phyloP scores from a whole-genome alignment of 2,329 filamentous ascomycete genomes.

The Elsinoe necatrix region DNA sequence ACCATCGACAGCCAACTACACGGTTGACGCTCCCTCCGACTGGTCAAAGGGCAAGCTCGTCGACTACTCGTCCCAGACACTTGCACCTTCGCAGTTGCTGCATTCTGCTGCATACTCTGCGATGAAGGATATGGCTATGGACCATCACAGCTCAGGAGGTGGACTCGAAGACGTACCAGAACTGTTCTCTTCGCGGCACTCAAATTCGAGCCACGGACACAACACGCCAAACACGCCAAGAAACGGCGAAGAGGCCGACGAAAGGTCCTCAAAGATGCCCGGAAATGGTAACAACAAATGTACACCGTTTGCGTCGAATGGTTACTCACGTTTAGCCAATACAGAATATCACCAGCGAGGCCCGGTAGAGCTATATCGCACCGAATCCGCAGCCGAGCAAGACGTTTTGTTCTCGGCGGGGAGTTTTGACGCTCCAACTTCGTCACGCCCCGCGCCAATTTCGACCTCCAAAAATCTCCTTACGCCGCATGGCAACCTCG shows the following conservation, averaged over 20 bases:
- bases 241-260: conserved; percentile 45
- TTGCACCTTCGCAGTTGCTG: conserved; percentile 23
- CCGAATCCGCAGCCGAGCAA: conserved; percentile 74
- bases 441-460: conserved; percentile 53
- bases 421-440: conserved; percentile 51
- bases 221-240: conserved; percentile 55
- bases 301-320: conserved; percentile 35
- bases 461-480: conserved; percentile 49
- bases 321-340: conserved; percentile 58
- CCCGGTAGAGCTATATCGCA: conserved; percentile 64
- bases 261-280: conserved; percentile 44
- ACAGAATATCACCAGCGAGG: conserved; percentile 42
- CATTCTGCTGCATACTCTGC: conserved; percentile 46
- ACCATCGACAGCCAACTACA: conserved; percentile 31
- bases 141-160: conserved; percentile 36
- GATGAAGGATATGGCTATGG: conserved; percentile 52
- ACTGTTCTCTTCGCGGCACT: conserved; percentile 48
- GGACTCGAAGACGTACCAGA: conserved; percentile 41
- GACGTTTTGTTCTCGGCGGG: conserved; percentile 77
- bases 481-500: conserved; percentile 50
- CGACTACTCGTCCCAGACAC: conserved; percentile 20
- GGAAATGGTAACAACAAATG: conserved; percentile 46
- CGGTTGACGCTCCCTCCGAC: conserved; percentile 21
- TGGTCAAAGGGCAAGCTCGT: conserved; percentile 16
- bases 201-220: conserved; percentile 52